Base-by-base conservation (phyloP, 495 filamentous ascomycete genomes). In the Lichenothelia convexa region DNA sequence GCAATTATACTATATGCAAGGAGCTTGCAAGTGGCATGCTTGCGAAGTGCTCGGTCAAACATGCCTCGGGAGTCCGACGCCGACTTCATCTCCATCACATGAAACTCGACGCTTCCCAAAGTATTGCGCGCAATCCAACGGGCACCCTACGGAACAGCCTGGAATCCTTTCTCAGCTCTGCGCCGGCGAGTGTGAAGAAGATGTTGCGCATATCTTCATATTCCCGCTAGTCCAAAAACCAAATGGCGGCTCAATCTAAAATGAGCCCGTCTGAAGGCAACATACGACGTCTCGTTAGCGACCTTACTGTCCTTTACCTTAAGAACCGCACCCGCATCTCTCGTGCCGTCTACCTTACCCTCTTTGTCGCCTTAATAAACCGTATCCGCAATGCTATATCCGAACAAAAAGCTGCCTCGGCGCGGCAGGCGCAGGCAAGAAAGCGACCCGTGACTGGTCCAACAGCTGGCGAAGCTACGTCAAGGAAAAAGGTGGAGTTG, bases 201-300 rank as follows among this genome's bases (percentile, higher is more conserved):
- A 21, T 29, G 26, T 29, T 9, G 26, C 9, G 26, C 26, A n/a
- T n/a, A n/a, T n/a, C n/a, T n/a, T n/a, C n/a, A n/a, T n/a, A n/a
- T n/a, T n/a, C n/a, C 18, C 39, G n/a, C n/a, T n/a, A n/a, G n/a
- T n/a, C n/a, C n/a, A n/a, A n/a, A n/a, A n/a, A n/a, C n/a, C n/a
- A n/a, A n/a, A 92, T 92, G 80, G 80, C 78, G 46, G 73, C 64
- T 43, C 78, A 78, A 52, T 93, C 86, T 17, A 93, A 87, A 60
- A 63, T 91, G 21, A 59, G 68, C 8, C 58, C 66, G 36, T 69
- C 69, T 30, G 75, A 84, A 44, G 72, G 73, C 40, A 80, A 78
- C 35, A 48, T 93, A 50, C 79, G 77, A 38, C 65, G 68, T 45
- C 61, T 83, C 51, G 61, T 93, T 53, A 70, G 76, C 42, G 68